Base-by-base conservation (phyloP, 345 rosid genomes). In the Diplotaxis tenuifolia region DNA sequence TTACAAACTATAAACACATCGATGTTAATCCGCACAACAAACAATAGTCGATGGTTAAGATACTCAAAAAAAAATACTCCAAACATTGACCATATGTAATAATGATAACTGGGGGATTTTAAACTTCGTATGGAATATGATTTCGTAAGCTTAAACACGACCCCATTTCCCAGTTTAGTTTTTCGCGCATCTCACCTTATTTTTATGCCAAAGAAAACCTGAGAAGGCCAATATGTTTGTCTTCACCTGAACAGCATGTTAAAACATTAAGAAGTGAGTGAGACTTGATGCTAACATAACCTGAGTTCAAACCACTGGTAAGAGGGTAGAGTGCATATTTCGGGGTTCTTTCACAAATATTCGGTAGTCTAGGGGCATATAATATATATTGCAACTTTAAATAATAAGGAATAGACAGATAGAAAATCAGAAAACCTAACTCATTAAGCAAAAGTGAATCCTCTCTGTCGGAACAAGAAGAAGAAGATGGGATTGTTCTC, bases 191-290 rank as follows among this genome's bases (percentile, higher is more conserved):
- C 36, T 31, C n/a, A 94, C 98, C 98, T 89, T 95, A 74, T 94
- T 83, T 67, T 83, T 93, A 82, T 78, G 95, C 97, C 97, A 94
- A 49, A 89, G 96, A 78, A 91, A 94, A 47, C 97, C 98, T 79
- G 97, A 91, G 78, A 94, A 94, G 62, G 87, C 83, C 47, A 87
- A 83, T 76, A 94, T 85, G 76, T 91, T 86, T 63, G 87, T 86
- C 91, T 86, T 94, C 67, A 94, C 72, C 82, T 91, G 94, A 75
- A 80, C 56, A 31, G 96, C 98, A 97, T 94, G 91, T 83, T 76
- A 76, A 64, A 77, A 49, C 6, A 80, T 79, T 65, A 79, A 79
- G 65, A 19, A 21, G 21, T 20, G 54, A 65, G 68, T 74, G 52
- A 40, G 47, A 14, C 47, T 4, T 40, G 47, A 40, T 40, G 38